A percentile compares a stretch with the other conserved stretches of the same genome.
Conservation (phyloP, 306 rosid genomes). For the Cyclanthera cordifolia region DNA sequence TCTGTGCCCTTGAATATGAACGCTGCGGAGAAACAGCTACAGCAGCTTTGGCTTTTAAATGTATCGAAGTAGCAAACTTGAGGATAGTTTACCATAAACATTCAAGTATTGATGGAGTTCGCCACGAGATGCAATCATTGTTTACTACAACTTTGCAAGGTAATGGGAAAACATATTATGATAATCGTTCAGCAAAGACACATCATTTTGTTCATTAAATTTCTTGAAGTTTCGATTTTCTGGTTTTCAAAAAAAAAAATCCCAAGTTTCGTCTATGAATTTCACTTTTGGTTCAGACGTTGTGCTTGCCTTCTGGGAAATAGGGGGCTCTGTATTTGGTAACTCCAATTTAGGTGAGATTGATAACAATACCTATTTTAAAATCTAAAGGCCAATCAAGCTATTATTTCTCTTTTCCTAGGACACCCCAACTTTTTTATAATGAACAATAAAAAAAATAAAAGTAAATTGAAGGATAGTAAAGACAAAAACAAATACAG, state of each 20-base stretch:
- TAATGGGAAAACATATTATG: slow-evolving; percentile 14
- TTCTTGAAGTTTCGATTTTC: not conserved
- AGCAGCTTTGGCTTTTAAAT: slow-evolving; percentile 86
- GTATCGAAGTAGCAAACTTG: slow-evolving; percentile 79
- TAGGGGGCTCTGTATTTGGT: not conserved
- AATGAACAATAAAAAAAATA: not conserved
- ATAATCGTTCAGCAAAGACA: not conserved
- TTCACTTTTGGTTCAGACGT: not conserved
- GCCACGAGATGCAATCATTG: slow-evolving; percentile 51
- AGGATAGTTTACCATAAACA: slow-evolving; percentile 50
- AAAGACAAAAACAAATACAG: too few species aligned
- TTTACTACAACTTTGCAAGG: slow-evolving; percentile 61
- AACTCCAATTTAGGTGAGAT: not conserved
- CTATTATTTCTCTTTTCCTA: not conserved
- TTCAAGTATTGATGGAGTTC: slow-evolving; percentile 37
- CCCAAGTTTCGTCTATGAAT: not conserved
- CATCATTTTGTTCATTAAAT: not conserved
- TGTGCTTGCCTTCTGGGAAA: not conserved
- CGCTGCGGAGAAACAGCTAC: slow-evolving; percentile 51
- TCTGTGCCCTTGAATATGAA: slow-evolving; percentile 66
- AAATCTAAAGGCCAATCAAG: not conserved
- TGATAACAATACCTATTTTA: too few species aligned
- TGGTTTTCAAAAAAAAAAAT: too few species aligned
- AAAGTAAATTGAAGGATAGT: too few species aligned
- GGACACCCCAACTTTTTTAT: not conserved